phyloP scores from a whole-genome alignment of 208 protist species.

The Crithidia expoeki region DNA sequence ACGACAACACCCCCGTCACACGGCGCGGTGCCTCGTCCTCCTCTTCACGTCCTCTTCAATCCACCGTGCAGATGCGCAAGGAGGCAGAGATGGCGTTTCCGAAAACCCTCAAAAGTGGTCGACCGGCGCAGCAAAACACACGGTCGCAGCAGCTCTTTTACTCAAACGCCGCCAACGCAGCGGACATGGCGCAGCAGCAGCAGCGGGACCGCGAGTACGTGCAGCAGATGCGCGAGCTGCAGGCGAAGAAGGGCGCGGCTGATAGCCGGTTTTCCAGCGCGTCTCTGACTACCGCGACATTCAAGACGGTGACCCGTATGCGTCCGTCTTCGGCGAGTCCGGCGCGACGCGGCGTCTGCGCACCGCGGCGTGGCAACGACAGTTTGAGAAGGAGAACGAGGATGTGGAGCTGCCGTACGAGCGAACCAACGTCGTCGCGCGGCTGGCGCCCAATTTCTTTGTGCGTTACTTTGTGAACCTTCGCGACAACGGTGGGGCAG shows the following conservation, averaged over 20 bases:
- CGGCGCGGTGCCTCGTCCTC: constrained; percentile 12
- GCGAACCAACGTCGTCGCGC: constrained; percentile 70
- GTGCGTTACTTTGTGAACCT: constrained; percentile 84
- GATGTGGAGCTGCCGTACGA: constrained; percentile 85
- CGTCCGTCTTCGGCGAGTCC: constrained; percentile 68
- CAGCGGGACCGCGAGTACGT: constrained; percentile 50
- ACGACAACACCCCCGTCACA: background rate
- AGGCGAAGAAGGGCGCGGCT: constrained; percentile 23
- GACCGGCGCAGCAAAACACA: constrained; percentile 69
- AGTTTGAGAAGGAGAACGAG: constrained; percentile 89
- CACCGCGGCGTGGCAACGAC: constrained; percentile 81
- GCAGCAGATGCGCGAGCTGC: constrained; percentile 47
- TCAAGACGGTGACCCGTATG: constrained; percentile 74
- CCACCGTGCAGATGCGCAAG: constrained; percentile 39
- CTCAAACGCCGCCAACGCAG: constrained; percentile 36
- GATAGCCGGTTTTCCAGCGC: constrained; percentile 74
- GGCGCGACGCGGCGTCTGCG: constrained; percentile 56
- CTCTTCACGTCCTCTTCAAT: constrained; percentile 49
- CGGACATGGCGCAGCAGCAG: constrained; percentile 48
- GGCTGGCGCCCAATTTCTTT: constrained; percentile 84
- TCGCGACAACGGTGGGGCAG: constrained; percentile 74
- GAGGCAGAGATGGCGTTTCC: constrained; percentile 72
- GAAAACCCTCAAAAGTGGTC: constrained; percentile 77
- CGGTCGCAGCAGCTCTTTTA: constrained; percentile 64
- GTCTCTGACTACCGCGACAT: constrained; percentile 80